Conservation (phyloP, 2,329 filamentous ascomycete genomes). For the Colletotrichum sp. region DNA sequence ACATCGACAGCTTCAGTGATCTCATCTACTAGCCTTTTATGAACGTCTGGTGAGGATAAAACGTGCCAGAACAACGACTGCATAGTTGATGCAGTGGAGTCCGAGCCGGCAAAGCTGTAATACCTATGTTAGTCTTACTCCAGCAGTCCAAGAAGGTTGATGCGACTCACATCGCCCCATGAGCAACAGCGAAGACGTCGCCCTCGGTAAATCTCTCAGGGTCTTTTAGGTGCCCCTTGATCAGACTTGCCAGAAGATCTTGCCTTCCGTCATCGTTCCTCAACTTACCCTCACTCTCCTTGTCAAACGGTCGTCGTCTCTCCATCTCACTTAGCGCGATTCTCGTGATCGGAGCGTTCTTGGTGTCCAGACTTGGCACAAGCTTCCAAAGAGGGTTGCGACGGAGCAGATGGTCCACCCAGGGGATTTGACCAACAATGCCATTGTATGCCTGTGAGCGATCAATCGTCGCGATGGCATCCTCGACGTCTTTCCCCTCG, state of each 20-base stretch:
- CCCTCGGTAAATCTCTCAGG: constrained; percentile 51
- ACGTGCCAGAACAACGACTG: constrained; percentile 60
- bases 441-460: constrained; percentile 57
- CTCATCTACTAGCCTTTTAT: constrained; percentile 44
- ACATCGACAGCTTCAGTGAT: constrained; percentile 43
- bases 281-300: constrained; percentile 46
- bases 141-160: background rate
- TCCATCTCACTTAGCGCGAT: constrained; percentile 56
- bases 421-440: constrained; percentile 55
- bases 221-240: constrained; percentile 57
- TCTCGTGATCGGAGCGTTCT: constrained; percentile 53
- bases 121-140: background rate
- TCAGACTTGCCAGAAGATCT: constrained; percentile 56
- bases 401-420: constrained; percentile 51
- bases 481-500: constrained; percentile 53
- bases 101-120: constrained; percentile 61
- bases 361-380: constrained; percentile 45
- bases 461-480: constrained; percentile 47
- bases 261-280: constrained; percentile 47
- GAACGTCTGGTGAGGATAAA: constrained; percentile 47
- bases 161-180: constrained; percentile 56
- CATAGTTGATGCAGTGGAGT: constrained; percentile 65
- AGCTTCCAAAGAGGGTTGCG: constrained; percentile 49
- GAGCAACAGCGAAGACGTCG: constrained; percentile 61
- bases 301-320: constrained; percentile 49